These are phyloP conservation scores for Boletus reticulatus DNA, from an alignment of 768 basidiomycete genomes.

Conservation along the genomic window DNA sequence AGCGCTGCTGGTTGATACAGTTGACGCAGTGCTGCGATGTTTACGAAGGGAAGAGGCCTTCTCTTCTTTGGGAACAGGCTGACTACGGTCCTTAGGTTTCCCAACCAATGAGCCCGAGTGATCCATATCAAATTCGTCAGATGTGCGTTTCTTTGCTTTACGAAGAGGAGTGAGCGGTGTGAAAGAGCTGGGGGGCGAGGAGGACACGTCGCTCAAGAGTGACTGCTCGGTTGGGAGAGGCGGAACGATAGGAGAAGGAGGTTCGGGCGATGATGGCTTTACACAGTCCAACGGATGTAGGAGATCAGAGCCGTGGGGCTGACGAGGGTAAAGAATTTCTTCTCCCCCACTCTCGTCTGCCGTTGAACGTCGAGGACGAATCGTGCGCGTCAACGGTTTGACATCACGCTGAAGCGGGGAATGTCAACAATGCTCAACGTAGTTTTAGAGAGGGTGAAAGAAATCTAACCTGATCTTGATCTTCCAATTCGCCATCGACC, in stretches of 20 bases:
- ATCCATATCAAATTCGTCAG: constrained; percentile 82
- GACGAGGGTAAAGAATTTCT: constrained; percentile 85
- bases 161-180: constrained; percentile 39
- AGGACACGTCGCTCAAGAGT: constrained; percentile 27
- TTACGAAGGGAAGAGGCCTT: constrained; percentile 50
- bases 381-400: constrained; percentile 43
- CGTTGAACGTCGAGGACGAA: constrained; percentile 62
- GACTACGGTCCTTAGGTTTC: constrained; percentile 39
- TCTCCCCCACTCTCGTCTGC: constrained; percentile 88
- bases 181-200: constrained; percentile 68
- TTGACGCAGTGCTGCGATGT: constrained; percentile 70
- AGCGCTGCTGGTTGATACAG: constrained; percentile 37
- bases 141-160: constrained; percentile 70
- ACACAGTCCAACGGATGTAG: constrained; percentile 33
- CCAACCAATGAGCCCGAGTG: constrained; percentile 59
- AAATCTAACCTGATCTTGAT: constrained; percentile 59
- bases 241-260: constrained; percentile 27
- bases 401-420: constrained; percentile 40
- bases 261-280: constrained; percentile 29
- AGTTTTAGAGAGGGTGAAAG: not conserved
- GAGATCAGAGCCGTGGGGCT: constrained; percentile 35
- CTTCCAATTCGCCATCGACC: constrained; percentile 74
- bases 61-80: constrained; percentile 44
- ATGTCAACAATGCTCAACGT: not conserved
- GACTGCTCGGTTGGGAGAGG: constrained; percentile 33